phyloP scores from a whole-genome alignment of 1,284 basidiomycete genomes.

The Cutaneotrichosporon mucoides region DNA sequence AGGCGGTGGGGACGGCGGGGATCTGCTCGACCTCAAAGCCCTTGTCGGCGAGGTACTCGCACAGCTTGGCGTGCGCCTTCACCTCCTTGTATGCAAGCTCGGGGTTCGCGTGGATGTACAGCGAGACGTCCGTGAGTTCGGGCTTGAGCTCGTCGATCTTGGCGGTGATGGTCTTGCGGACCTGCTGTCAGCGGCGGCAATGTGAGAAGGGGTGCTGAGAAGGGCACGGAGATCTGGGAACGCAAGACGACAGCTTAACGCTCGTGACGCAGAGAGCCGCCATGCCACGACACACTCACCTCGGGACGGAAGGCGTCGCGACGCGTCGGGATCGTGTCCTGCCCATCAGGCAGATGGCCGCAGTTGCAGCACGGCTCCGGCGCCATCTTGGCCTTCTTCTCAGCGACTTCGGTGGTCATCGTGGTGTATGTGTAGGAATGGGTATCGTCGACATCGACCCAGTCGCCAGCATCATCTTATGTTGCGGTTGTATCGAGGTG shows the following conservation, averaged over 20 bases:
- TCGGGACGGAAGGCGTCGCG: not conserved
- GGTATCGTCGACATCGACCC: too few species aligned
- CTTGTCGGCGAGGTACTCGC: constrained; percentile 57
- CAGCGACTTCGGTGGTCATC: not conserved
- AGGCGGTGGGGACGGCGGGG: constrained; percentile 54
- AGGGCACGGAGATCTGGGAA: too few species aligned
- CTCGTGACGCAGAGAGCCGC: too few species aligned
- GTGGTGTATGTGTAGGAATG: not conserved
- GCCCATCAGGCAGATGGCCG: not conserved
- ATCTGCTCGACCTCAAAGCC: constrained; percentile 59
- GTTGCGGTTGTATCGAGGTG: too few species aligned
- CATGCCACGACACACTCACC: too few species aligned
- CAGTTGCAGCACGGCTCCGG: constrained; percentile 4
- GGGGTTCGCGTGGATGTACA: constrained; percentile 27
- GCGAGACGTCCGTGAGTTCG: constrained; percentile 23
- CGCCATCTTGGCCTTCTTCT: not conserved
- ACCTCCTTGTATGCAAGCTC: constrained; percentile 27
- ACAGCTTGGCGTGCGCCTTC: constrained; percentile 58
- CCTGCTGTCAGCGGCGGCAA: constrained; percentile 7
- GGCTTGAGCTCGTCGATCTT: constrained; percentile 6
- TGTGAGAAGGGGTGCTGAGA: too few species aligned
- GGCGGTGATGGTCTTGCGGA: constrained; percentile 9
- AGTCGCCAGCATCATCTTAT: too few species aligned
- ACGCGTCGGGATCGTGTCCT: not conserved
- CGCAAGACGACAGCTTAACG: too few species aligned